Base-by-base conservation (phyloP, 1,284 basidiomycete genomes). In the Melampsora americana region DNA sequence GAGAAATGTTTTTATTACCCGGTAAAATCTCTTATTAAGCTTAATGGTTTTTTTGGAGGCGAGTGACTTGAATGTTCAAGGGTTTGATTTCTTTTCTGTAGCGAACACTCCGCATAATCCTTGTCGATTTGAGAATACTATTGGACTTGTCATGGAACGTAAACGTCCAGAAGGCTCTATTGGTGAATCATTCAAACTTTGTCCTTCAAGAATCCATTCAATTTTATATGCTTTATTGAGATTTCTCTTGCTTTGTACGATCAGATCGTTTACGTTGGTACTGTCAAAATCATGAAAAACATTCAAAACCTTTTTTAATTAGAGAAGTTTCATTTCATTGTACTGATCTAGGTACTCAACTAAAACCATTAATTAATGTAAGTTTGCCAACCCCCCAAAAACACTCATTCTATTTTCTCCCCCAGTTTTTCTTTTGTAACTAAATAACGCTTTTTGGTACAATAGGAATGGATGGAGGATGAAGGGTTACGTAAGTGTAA, bases 61-160 rank as follows among this genome's bases (percentile, higher is more conserved):
- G n/a, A n/a, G n/a, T 61, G 12, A 16, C n/a, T 61, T 30, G 14
- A 16, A 26, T 30, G n/a, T 66, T 56, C 16, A 14, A 69, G n/a
- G n/a, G n/a, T n/a, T n/a, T n/a, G n/a, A n/a, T n/a, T n/a, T n/a
- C 30, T 56, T 59, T 20, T 64, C 62, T 35, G 20, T 79, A 95
- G 93, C 90, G 1, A 94, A 97, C 83, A 95, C 91, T 0, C 94
- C 95, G 0, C 95, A 98, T 84, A 95, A 95, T 80, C 95, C 95
- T 9, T 90, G 94, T 32, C 88, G 95, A 12, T 95, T 91, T 79
- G 89, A 89, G 1, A 86, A 97, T 83, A 98, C 95, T 0, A 89
- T 97, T 68, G 95, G 95, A 1, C 86, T 98, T n/a, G 95, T 98
- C 6, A 86, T 97, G 66, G 95, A 99, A 84, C 88, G 92, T n/a